Conservation (phyloP, 106 monocot genomes). For the Dendrobium chrysotoxum region DNA sequence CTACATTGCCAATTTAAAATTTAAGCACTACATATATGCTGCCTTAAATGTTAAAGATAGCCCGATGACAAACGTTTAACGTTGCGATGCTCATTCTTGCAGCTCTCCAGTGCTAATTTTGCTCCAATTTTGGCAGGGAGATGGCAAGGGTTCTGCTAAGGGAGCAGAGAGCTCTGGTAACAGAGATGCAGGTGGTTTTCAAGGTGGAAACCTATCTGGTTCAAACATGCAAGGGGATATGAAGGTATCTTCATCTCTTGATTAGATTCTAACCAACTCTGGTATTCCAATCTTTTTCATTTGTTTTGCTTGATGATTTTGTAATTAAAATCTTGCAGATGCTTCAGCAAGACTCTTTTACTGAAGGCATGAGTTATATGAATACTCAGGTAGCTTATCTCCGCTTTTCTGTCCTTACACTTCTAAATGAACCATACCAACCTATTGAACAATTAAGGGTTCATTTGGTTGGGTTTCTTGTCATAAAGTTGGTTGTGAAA, state of each 20-base stretch:
- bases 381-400: too few relatives aligned
- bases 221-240: slow-evolving; percentile 31
- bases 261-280: too few relatives aligned
- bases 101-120: background rate
- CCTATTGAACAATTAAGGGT: background rate
- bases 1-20: too few relatives aligned
- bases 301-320: too few relatives aligned
- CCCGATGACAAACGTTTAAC: background rate
- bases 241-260: too few relatives aligned
- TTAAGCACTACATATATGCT: background rate
- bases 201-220: slow-evolving; percentile 23
- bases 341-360: too few relatives aligned
- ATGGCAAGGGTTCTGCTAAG: too few relatives aligned
- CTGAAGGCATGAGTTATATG: too few relatives aligned
- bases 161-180: slow-evolving; percentile 24
- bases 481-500: background rate
- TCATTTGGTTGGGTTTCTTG: background rate
- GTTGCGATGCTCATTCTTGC: background rate
- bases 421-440: too few relatives aligned
- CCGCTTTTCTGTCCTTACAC: too few relatives aligned
- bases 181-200: slow-evolving; percentile 22
- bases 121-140: slow-evolving; percentile 19
- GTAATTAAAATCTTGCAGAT: too few relatives aligned
- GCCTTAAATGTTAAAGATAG: background rate
- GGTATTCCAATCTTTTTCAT: too few relatives aligned